phyloP scores from a whole-genome alignment of 2,329 filamentous ascomycete species.

The Cercospora canescens region DNA sequence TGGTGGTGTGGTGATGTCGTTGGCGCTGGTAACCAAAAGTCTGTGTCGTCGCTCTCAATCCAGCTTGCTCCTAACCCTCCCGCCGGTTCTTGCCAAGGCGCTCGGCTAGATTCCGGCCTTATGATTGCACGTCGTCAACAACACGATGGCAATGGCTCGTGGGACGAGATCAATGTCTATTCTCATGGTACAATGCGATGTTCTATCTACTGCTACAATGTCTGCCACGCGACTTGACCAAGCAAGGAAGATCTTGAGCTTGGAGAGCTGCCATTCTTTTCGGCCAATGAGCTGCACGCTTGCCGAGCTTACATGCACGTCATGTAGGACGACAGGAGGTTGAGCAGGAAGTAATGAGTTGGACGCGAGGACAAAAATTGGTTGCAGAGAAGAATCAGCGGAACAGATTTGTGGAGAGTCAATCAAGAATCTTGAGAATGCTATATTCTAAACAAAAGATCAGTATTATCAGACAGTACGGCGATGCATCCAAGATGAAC shows the following conservation, averaged over 20 bases:
- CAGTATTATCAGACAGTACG: not conserved
- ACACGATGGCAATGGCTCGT: not conserved
- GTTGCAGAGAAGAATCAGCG: not conserved
- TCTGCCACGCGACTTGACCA: not conserved
- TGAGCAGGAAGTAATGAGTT: not conserved
- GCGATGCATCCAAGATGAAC: not conserved
- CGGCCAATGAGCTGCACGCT: not conserved
- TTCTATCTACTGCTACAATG: not conserved
- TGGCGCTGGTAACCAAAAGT: constrained; percentile 3
- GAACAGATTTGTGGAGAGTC: not conserved
- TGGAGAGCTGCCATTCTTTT: not conserved
- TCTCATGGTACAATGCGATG: not conserved
- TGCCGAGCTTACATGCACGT: constrained; percentile 5
- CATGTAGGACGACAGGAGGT: not conserved
- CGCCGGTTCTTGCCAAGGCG: constrained; percentile 1
- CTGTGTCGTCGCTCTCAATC: constrained; percentile 1
- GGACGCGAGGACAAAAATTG: not conserved
- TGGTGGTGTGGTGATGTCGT: not conserved
- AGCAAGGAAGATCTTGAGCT: constrained; percentile 5
- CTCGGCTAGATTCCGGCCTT: constrained; percentile 1
- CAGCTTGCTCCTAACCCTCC: constrained; percentile 3
- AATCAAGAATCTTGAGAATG: too few relatives aligned
- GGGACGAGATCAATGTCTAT: not conserved
- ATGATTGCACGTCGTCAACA: not conserved
- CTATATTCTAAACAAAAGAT: not conserved